Conservation (phyloP, 805 yeast genomes). For the Saturnispora zaruensis region DNA sequence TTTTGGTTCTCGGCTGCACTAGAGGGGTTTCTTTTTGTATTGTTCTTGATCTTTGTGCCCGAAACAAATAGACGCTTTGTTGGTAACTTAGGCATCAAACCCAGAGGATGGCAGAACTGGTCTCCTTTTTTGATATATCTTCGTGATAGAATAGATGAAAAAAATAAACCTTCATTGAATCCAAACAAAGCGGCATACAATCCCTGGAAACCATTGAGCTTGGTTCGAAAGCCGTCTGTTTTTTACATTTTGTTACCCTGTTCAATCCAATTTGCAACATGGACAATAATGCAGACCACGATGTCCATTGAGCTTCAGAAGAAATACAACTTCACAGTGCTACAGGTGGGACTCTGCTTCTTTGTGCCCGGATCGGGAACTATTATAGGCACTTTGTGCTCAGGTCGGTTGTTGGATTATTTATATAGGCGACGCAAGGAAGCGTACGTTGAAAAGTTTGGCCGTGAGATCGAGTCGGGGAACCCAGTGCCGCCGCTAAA, state of each 20-base stretch:
- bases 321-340: slow-evolving; percentile 42
- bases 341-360: slow-evolving; percentile 61
- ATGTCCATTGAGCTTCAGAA: slow-evolving; percentile 46
- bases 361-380: slow-evolving; percentile 69
- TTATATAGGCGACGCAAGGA: slow-evolving; percentile 33
- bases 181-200: slow-evolving; percentile 18
- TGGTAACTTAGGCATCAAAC: slow-evolving; percentile 64
- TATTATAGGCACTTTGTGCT: slow-evolving; percentile 45
- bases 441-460: slow-evolving; percentile 24
- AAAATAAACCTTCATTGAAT: slow-evolving; percentile 12
- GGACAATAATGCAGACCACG: slow-evolving; percentile 65
- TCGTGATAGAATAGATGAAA: slow-evolving; percentile 26
- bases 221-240: slow-evolving; percentile 25
- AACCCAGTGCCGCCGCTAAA: slow-evolving; percentile 1
- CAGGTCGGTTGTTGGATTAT: slow-evolving; percentile 52
- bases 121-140: slow-evolving; percentile 36
- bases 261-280: slow-evolving; percentile 56
- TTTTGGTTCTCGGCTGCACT: slow-evolving; percentile 69
- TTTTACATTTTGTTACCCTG: slow-evolving; percentile 41
- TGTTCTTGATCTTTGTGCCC: slow-evolving; percentile 42
- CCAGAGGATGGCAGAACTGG: slow-evolving; percentile 33
- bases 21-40: slow-evolving; percentile 37
- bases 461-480: slow-evolving; percentile 3
- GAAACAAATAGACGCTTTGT: slow-evolving; percentile 68
- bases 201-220: slow-evolving; percentile 20